Conservation (phyloP, 2,329 filamentous ascomycete genomes). For the Stagonosporopsis chrysanthemi region DNA sequence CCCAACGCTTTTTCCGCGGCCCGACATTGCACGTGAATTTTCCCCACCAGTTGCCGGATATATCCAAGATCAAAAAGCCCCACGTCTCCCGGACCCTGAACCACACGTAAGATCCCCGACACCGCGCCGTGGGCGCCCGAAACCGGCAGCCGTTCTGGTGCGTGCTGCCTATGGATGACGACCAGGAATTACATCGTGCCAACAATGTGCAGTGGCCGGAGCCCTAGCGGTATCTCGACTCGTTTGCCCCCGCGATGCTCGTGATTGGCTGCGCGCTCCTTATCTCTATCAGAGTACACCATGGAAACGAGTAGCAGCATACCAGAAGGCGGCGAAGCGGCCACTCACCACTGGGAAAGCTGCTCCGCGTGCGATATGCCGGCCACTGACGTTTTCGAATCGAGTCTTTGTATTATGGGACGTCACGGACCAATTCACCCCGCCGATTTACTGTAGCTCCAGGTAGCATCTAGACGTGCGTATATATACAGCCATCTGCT, state of each 20-base stretch:
- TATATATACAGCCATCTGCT: conserved; percentile 41
- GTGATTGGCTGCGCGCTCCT: conserved; percentile 41
- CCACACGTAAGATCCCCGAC: conserved; percentile 17
- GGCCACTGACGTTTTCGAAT: conserved; percentile 73
- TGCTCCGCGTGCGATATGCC: conserved; percentile 65
- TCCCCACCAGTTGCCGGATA: conserved; percentile 12
- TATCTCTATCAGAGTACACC: conserved; percentile 47
- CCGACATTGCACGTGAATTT: conserved; percentile 14
- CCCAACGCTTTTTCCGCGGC: conserved; percentile 12
- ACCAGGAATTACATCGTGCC: conserved; percentile 35
- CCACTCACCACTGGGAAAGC: conserved; percentile 57
- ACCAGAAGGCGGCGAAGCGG: conserved; percentile 26
- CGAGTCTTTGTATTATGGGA: conserved; percentile 31
- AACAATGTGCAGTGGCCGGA: conserved; percentile 25
- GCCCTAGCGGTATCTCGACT: conserved; percentile 35
- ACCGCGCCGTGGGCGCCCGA: conserved; percentile 22
- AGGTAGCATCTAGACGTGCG: conserved; percentile 17
- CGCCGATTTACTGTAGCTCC: conserved; percentile 25
- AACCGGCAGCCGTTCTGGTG: conserved; percentile 23
- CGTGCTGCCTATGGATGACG: conserved; percentile 30
- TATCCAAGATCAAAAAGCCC: conserved; percentile 9
- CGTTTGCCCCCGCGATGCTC: conserved; percentile 30
- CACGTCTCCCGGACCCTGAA: conserved; percentile 7
- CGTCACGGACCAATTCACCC: conserved; percentile 26
- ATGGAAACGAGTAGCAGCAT: conserved; percentile 41